Evolutionary conservation across 768 basidiomycete genomes (phyloP), one percentile per base, ranked within the genome.

Genomic region (Steccherinum ochraceum): DNA sequence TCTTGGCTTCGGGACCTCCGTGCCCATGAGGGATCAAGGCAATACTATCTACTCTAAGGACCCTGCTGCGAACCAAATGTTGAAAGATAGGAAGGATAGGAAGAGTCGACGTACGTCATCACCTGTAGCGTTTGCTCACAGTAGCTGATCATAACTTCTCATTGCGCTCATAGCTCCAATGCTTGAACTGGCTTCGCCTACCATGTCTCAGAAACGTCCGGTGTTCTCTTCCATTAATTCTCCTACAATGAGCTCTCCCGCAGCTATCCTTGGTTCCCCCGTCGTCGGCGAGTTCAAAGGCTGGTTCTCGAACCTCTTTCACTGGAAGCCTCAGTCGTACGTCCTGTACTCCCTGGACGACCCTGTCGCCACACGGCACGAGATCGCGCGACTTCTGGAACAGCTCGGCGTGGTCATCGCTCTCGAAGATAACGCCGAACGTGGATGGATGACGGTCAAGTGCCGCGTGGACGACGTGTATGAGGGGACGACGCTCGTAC

Each of bases 221-320:
- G 72, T 72, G 0, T 63, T 74, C 45, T 68, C 70, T 24, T 61
- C 70, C 45, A 65, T 80, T 7, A 70, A 72, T 10, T 81, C 84
- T 7, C 80, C 82, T 7, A 69, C 70, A 45, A 55, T 69, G 2
- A 64, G 77, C 48, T 70, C 73, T 18, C 68, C 58, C 48, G 64
- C 62, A 53, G 64, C 52, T 20, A 69, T 65, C 45, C 64, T 81
- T 40, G 71, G 79, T 5, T 81, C 86, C 13, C 86, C 86, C n/a
- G 83, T 81, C 10, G 84, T 87, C 12, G 84, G 84, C 51, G 89
- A 90, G 65, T 83, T 90, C 68, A 88, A 86, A 63, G 88, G 86
- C 26, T 96, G 94, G 94, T 94, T 98, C 69, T 89, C 91, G 19
- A 95, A 89, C 58, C 72, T 98, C 24, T 97, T 98, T 74, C 89